A percentile compares a stretch with the other conserved stretches of the same genome.
Evolutionary conservation across 352 stramenopile species (phyloP).

Genomic region (Globisporangium heterothallicum): DNA sequence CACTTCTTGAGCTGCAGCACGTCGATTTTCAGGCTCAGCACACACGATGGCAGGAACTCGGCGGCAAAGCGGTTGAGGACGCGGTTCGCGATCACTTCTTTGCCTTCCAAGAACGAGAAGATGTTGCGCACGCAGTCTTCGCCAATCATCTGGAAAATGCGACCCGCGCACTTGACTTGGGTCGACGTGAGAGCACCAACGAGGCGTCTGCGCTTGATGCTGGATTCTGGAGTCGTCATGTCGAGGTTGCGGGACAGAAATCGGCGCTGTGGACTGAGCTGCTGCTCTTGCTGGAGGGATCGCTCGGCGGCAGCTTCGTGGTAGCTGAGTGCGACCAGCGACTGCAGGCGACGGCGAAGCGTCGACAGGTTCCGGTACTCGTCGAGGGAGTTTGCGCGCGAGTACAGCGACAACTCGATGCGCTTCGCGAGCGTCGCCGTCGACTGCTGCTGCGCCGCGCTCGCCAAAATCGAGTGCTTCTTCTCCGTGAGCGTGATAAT

Average conservation of each 20-base stretch:
- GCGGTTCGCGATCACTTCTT: conserved; percentile 42
- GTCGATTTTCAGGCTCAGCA: conserved; percentile 38
- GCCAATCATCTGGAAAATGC: conserved; percentile 22
- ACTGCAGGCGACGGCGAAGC: conserved; percentile 63
- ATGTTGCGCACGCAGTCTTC: conserved; percentile 53
- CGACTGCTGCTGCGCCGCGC: conserved; percentile 7
- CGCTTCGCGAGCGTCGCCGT: conserved; percentile 47
- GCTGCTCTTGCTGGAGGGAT: conserved; percentile 1
- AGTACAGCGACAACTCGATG: conserved; percentile 74
- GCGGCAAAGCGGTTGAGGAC: conserved; percentile 46
- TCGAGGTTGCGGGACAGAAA: conserved; percentile 18
- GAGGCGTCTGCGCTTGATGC: conserved; percentile 37
- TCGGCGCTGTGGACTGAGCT: conserved; percentile 20
- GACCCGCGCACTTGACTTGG: conserved; percentile 3
- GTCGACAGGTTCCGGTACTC: conserved; percentile 73
- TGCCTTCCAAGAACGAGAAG: conserved; percentile 59
- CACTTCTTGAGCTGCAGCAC: conserved; percentile 29
- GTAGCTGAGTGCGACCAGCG: conserved; percentile 59
- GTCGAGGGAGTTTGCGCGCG: conserved; percentile 47
- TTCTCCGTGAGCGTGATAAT: conserved; percentile 58
- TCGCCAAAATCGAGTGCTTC: conserved; percentile 10
- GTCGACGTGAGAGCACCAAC: conserved; percentile 5
- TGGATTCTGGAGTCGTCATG: conserved; percentile 9
- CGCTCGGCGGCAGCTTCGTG: conserved; percentile 43
- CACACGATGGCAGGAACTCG: conserved; percentile 44